Base-by-base conservation (phyloP, 148 eudicot genomes). In the Vaccinium myrtillus region DNA sequence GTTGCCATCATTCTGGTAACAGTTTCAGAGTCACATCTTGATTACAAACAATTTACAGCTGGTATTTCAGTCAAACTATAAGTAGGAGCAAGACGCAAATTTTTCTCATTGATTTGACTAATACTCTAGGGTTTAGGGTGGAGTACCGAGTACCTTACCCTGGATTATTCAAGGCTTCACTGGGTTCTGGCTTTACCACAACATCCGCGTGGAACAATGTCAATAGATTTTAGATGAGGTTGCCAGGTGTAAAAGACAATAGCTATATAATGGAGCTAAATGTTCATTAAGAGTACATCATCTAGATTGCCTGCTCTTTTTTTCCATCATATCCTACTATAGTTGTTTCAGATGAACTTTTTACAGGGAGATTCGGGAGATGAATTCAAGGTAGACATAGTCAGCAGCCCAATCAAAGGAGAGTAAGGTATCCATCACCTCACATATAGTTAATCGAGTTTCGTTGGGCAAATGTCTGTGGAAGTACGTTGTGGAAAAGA, bases 1-100 rank as follows among this genome's bases (percentile, higher is more conserved):
- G 95, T 97, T 73, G 99, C 99, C 98, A 97, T 95, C 98, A 95
- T 91, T 86, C 99, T 97, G 94, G 82, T 63, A 87, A 86, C 79
- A 78, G 36, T 54, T 70, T 39, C 50, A 81, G 81, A 81, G 70
- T 56, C 80, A 77, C 23, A 21, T 12, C 23, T 49, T 39, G 77
- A 50, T 21, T 48, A 51, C 63, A 50, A 84, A 78, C 65, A 59
- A 71, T 50, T 55, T 79, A 76, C 27, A 23, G 58, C 43, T 76
- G 6, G 23, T 27, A 51, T 27, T 73, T 32, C 77, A 30, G 30
- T 50, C 16, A 30, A 82, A 50, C 13, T 48, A 2, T 25, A 67
- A 14, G 23, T 3, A 25, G 23, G 59, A 82, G 25, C 39, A 51
- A 82, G 46, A 48, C 46, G 0, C 11, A 51, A 1, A 43, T 8